phyloP scores from a whole-genome alignment of 2,329 filamentous ascomycete genomes.

The Aspergillus ibericus region DNA sequence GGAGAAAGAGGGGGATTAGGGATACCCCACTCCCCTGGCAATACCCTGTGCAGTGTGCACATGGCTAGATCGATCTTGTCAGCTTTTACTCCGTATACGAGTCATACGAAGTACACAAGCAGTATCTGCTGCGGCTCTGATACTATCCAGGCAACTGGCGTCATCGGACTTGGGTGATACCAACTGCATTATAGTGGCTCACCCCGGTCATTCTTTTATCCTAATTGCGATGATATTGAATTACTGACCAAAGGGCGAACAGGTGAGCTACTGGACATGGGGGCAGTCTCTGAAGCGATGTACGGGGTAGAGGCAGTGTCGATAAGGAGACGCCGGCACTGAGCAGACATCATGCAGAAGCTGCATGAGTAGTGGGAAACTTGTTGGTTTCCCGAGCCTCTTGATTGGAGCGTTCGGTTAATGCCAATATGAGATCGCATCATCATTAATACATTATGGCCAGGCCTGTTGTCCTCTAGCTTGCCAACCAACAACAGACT shows the following conservation, averaged over 20 bases:
- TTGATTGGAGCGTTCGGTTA: conserved; percentile 2
- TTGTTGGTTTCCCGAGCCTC: not conserved
- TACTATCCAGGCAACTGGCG: not conserved
- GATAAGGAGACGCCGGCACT: not conserved
- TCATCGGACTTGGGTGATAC: not conserved
- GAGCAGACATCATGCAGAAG: not conserved
- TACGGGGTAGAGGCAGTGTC: not conserved
- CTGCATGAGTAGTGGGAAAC: not conserved
- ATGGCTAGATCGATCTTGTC: conserved; percentile 8
- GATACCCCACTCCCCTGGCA: not conserved
- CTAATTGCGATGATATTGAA: not conserved
- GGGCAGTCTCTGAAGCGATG: not conserved
- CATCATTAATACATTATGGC: too few species aligned
- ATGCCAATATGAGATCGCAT: not conserved
- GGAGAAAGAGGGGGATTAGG: not conserved
- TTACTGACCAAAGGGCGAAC: not conserved
- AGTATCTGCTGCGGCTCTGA: too few species aligned
- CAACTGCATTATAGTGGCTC: not conserved
- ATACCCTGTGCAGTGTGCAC: conserved; percentile 1
- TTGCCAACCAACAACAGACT: not conserved
- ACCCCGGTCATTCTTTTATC: not conserved
- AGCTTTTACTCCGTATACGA: not conserved
- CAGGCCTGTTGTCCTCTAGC: not conserved
- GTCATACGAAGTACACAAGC: not conserved
- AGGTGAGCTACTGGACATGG: not conserved